These are phyloP conservation scores for barrel medic (Medicago truncatula) DNA, from an alignment of 306 rosid species.

Conservation along the genomic window DNA sequence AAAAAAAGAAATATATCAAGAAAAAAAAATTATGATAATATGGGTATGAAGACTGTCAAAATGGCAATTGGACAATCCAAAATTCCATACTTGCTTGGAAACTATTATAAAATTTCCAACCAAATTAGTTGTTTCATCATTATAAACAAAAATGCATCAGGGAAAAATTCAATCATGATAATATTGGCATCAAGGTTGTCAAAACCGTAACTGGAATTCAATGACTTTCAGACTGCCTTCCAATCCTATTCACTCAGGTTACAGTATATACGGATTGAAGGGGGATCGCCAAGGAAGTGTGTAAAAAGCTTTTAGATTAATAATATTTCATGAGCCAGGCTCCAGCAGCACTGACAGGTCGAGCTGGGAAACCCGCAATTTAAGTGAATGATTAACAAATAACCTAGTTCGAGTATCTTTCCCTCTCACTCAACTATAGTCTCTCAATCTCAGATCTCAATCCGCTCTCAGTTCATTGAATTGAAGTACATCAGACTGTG, in stretches of 20 bases:
- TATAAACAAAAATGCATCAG: constrained; percentile 8
- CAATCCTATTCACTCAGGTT: not conserved
- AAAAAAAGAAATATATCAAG: not conserved
- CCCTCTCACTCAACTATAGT: constrained; percentile 1
- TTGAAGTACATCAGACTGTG: not conserved
- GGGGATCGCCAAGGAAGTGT: not conserved
- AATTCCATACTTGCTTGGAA: constrained; percentile 9
- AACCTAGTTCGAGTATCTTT: not conserved
- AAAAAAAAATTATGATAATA: constrained; percentile 10
- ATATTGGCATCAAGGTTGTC: constrained; percentile 3
- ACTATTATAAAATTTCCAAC: constrained; percentile 38
- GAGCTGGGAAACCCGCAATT: not conserved
- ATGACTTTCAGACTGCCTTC: not conserved
- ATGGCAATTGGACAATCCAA: not conserved
- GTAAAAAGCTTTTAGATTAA: not conserved
- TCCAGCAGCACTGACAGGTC: not conserved
- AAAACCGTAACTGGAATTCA: not conserved
- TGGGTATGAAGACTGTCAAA: constrained; percentile 16
- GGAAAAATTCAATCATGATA: constrained; percentile 2
- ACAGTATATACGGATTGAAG: not conserved
- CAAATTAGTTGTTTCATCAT: constrained; percentile 19
- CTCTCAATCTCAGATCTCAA: constrained; percentile 6
- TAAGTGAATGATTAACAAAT: not conserved
- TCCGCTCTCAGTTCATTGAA: not conserved
- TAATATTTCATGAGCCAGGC: not conserved